Conservation (phyloP, 495 filamentous ascomycete species). For the Podospora pseudoanserina region DNA sequence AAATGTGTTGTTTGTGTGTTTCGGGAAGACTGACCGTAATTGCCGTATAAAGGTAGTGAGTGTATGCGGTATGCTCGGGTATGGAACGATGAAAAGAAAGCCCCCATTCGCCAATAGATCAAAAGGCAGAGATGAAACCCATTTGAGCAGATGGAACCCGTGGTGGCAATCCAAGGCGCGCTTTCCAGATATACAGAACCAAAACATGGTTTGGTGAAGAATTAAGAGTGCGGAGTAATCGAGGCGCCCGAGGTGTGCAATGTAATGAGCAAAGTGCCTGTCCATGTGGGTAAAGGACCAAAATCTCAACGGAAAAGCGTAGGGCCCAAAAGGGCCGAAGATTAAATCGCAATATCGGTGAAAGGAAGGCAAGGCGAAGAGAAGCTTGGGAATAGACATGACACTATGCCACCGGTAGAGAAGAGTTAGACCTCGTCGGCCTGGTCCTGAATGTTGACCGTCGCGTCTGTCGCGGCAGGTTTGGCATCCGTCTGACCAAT, state of each 20-base stretch:
- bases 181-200: background rate
- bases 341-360: background rate
- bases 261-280: background rate
- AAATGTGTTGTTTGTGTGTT: background rate
- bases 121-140: background rate
- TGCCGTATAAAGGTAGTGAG: background rate
- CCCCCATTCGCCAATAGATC: background rate
- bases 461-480: background rate
- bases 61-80: background rate
- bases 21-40: background rate
- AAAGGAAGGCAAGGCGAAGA: background rate
- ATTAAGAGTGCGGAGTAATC: background rate
- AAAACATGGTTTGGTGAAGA: background rate
- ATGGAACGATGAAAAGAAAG: background rate
- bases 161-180: background rate
- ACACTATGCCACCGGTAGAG: background rate
- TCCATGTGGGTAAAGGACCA: background rate
- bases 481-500: conserved; percentile 15
- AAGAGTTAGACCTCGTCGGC: background rate
- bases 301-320: background rate
- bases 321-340: background rate
- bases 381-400: background rate
- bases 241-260: background rate
- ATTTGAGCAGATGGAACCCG: background rate
- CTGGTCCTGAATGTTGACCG: background rate